Conservation (phyloP, 139 green algal species). For the Coccomyxa sp. region DNA sequence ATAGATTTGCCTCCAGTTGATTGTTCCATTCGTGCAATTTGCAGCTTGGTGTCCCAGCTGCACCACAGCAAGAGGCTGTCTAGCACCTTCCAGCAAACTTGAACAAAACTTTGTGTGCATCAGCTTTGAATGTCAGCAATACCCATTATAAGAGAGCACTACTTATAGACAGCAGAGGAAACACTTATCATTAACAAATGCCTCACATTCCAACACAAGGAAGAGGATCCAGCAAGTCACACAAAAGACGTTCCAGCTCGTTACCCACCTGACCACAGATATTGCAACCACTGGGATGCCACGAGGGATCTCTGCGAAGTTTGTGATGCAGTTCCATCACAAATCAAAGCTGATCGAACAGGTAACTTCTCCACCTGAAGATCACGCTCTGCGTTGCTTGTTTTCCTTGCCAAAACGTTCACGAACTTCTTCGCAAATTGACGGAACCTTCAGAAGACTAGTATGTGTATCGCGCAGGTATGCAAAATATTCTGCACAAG, state of each 20-base stretch:
- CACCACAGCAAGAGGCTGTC: not conserved
- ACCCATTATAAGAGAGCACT: not conserved
- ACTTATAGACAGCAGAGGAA: not conserved
- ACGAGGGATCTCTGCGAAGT: slow-evolving; percentile 78
- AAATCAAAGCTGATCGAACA: too few species aligned
- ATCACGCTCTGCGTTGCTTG: too few species aligned
- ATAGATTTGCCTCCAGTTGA: slow-evolving; percentile 87
- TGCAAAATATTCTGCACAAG: too few species aligned
- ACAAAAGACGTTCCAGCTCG: too few species aligned
- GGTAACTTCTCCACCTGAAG: too few species aligned
- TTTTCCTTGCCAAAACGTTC: too few species aligned
- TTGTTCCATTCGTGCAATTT: slow-evolving; percentile 80
- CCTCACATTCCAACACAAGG: not conserved
- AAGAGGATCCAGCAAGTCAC: not conserved
- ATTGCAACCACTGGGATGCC: slow-evolving; percentile 83
- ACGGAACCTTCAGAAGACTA: too few species aligned
- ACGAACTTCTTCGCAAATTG: too few species aligned
- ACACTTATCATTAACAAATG: not conserved
- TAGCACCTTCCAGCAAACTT: not conserved
- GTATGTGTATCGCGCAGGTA: too few species aligned
- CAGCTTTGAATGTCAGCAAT: too few species aligned
- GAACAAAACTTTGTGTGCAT: not conserved
- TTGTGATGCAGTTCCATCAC: slow-evolving; percentile 87
- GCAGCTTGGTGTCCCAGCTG: slow-evolving; percentile 85
- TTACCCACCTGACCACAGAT: slow-evolving; percentile 73